Base-by-base conservation (phyloP, 2,329 filamentous ascomycete species). In the Sporothrix phasma region DNA sequence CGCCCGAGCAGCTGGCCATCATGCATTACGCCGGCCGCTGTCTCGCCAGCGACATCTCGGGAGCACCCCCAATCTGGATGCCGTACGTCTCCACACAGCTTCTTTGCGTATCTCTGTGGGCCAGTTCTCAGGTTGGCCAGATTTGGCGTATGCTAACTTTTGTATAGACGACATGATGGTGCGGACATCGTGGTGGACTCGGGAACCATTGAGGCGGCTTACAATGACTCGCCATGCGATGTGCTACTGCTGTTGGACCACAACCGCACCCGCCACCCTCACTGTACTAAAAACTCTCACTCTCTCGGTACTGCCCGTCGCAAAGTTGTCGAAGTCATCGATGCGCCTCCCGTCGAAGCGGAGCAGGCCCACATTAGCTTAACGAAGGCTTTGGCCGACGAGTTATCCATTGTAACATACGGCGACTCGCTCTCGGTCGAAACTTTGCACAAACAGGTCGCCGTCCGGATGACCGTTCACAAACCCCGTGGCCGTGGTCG, bases 231-330 rank as follows among this genome's bases (percentile, higher is more conserved):
- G 6, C 54, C 17, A 6, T 68, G 64, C 11, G 68, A 69, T 46
- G 66, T 68, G 1, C 41, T 69, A 5, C n/a, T 69, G 43, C 49
- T 69, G 37, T 43, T 67, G 15, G 67, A 69, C 60, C 66, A 61
- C 29, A 63, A 26, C 63, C 61, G 37, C 5, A 34, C 7, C 59
- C 49, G 43, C 34, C 31, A 17, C 5, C 43, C 24, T 10, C 43
- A 29, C 13, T 59, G 45, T 29, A 34, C 56, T 8, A 46, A 31
- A 11, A 59, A 59, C 8, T 15, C 24, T 31, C 39, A 59, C 8
- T 15, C 24, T 31, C 39, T 34, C 7, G 34, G 45, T 10, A 41
- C 43, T 3, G 34, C 49, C 2, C 61, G 53, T 5, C 66, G 63
- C 49, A 68, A 61, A 19, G 65, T 65, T 11, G 53, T 67, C 31